A percentile compares a stretch with the other conserved stretches of the same genome.
Evolutionary conservation across 495 filamentous ascomycete genomes (phyloP).

Genomic region (Parathielavia hyrcaniae): DNA sequence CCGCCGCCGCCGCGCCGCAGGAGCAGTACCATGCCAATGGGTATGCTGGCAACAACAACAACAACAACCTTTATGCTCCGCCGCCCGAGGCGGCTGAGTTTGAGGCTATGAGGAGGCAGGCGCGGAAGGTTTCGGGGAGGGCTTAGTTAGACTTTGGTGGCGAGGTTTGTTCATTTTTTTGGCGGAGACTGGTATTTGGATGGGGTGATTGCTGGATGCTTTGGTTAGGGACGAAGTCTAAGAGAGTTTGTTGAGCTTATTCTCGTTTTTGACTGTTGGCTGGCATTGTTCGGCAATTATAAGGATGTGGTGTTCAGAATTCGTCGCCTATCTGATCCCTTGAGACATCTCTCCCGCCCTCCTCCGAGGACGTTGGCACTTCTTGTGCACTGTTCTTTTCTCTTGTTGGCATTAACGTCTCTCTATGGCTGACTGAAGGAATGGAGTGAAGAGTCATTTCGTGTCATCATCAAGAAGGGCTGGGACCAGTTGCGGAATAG

Average conservation of each 20-base stretch:
- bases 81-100: constrained; percentile 20
- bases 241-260: no score
- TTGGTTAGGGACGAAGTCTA: background rate
- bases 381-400: no score
- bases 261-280: background rate
- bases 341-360: no score
- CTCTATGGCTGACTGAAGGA: no score
- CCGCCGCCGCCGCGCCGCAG: constrained; percentile 1
- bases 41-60: constrained; percentile 14
- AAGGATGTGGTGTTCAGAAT: no score
- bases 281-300: no score
- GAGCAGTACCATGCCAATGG: constrained; percentile 20
- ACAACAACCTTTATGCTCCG: constrained; percentile 16
- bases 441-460: no score
- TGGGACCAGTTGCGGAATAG: no score
- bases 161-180: background rate
- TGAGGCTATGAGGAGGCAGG: constrained; percentile 8
- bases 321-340: no score
- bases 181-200: background rate
- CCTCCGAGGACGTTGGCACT: no score
- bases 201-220: background rate
- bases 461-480: no score
- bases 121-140: constrained; percentile 11
- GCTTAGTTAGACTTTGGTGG: background rate
- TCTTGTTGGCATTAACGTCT: no score